Conservation (phyloP, 768 basidiomycete species). For the Lentinula lateritia region DNA sequence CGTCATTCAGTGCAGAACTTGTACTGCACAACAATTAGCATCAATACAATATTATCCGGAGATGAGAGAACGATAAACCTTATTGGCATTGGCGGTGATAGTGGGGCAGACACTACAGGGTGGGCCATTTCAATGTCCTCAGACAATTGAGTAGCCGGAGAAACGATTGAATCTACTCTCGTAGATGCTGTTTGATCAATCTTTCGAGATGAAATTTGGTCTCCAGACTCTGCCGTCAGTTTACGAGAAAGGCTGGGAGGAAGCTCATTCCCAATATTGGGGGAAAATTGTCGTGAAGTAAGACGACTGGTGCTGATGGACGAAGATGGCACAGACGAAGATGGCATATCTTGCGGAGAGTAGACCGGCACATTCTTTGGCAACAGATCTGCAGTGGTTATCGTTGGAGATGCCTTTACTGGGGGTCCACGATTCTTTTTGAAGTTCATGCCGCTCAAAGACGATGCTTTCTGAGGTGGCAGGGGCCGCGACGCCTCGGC, state of each 20-base stretch:
- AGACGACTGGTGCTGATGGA: neutral
- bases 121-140: neutral
- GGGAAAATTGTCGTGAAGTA: neutral
- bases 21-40: neutral
- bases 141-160: neutral
- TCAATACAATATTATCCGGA: neutral
- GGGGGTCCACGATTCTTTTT: conserved; percentile 20
- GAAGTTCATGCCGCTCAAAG: conserved; percentile 22
- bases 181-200: neutral
- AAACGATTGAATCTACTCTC: neutral
- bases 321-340: neutral
- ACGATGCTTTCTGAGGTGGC: neutral
- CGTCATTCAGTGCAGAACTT: neutral
- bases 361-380: neutral
- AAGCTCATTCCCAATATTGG: neutral
- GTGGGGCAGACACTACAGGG: neutral
- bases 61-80: neutral
- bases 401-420: neutral
- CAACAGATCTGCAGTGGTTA: neutral
- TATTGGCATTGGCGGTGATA: neutral
- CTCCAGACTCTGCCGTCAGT: no score
- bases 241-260: neutral
- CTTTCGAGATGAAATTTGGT: neutral
- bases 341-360: neutral
- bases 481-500: neutral